Percentiles rank a stretch among this genome's conserved stretches.
Evolutionary conservation across 176 grass and related monocot species (phyloP).

Genomic region (Coix lacrymajobi): DNA sequence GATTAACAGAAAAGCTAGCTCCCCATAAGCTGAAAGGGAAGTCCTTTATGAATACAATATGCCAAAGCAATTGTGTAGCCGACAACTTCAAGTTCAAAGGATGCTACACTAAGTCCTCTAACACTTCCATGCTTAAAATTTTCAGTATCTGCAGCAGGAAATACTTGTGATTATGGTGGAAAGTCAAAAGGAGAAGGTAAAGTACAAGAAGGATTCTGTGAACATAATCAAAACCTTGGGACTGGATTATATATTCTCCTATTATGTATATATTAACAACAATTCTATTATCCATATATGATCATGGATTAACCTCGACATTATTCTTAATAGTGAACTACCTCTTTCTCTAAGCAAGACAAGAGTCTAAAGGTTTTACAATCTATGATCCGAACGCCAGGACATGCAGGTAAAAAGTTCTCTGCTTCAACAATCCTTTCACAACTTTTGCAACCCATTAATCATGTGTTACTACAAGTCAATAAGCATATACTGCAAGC

Average conservation of each 20-base stretch:
- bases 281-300: neutral
- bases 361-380: neutral
- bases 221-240: neutral
- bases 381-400: neutral
- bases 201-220: neutral
- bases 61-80: conserved; percentile 96
- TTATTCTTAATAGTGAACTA: neutral
- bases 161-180: neutral
- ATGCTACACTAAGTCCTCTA: conserved; percentile 79
- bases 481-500: neutral
- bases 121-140: conserved; percentile 89
- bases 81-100: conserved; percentile 91
- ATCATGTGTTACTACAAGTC: neutral
- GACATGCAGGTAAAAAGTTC: neutral
- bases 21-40: conserved; percentile 94
- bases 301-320: neutral
- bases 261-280: neutral
- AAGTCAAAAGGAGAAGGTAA: neutral
- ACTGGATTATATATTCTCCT: neutral
- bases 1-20: conserved; percentile 84
- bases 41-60: conserved; percentile 95
- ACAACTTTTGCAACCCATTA: neutral
- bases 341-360: neutral
- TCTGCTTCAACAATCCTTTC: neutral
- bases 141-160: conserved; percentile 61